These are phyloP conservation scores for Wickerhamiella sergipiensis DNA, from an alignment of 805 yeast species.

Conservation along the genomic window DNA sequence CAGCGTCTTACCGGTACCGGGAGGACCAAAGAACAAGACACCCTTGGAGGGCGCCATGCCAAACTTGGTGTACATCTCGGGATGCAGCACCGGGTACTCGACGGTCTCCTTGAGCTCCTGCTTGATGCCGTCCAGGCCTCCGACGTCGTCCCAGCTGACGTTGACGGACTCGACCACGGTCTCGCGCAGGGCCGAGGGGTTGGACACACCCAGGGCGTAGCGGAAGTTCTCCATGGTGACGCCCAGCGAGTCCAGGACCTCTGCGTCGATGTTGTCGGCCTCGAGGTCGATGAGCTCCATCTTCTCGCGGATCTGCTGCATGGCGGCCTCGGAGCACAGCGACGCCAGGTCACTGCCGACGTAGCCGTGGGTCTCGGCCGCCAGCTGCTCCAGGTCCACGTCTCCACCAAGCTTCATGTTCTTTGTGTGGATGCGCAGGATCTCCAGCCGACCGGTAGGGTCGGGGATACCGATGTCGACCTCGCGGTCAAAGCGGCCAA, in stretches of 20 bases:
- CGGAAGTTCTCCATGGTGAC: slow-evolving; percentile 98
- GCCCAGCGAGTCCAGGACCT: slow-evolving; percentile 86
- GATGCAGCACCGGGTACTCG: slow-evolving; percentile 96
- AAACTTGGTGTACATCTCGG: slow-evolving; percentile 96
- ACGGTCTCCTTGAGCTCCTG: slow-evolving; percentile 96
- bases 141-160: slow-evolving; percentile 99
- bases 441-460: slow-evolving; percentile 96
- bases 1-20: slow-evolving; percentile 99
- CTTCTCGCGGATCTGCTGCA: slow-evolving; percentile 99
- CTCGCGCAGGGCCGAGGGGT: slow-evolving; percentile 98
- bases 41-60: slow-evolving; percentile 98
- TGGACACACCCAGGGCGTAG: slow-evolving; percentile 94
- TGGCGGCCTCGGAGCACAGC: slow-evolving; percentile 98
- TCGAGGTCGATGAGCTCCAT: slow-evolving; percentile 95
- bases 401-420: slow-evolving; percentile 94
- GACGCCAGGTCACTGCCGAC: slow-evolving; percentile 99
- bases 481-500: slow-evolving; percentile 77
- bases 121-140: slow-evolving; percentile 94
- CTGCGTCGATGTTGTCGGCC: slow-evolving; percentile 95
- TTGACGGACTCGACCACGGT: slow-evolving; percentile 98
- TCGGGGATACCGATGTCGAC: slow-evolving; percentile 90
- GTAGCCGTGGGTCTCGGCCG: slow-evolving; percentile 97
- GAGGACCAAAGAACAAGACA: slow-evolving; percentile 97
- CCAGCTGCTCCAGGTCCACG: slow-evolving; percentile 90
- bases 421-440: slow-evolving; percentile 92